A percentile compares a stretch with the other conserved stretches of the same genome.
Conservation (phyloP, 1,284 basidiomycete genomes). For the Erythrobasidium hasegawianum region DNA sequence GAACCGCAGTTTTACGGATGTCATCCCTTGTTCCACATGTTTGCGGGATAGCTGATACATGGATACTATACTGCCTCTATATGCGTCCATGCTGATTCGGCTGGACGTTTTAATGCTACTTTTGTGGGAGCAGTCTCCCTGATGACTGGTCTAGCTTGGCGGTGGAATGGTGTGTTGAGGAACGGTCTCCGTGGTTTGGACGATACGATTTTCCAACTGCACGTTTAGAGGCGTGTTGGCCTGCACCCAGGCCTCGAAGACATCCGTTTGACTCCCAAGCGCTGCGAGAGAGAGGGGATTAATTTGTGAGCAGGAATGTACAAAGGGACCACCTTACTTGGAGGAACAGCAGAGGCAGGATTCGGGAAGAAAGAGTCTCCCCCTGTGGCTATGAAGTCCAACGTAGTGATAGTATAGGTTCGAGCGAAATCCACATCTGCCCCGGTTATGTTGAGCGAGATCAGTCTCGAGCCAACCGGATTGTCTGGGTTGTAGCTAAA, state of each 20-base stretch:
- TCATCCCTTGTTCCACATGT: neutral
- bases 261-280: constrained; percentile 1
- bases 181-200: constrained; percentile 34
- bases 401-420: constrained; percentile 47
- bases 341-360: neutral
- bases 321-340: too few species aligned
- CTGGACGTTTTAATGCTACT: too few species aligned
- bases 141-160: neutral
- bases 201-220: constrained; percentile 37
- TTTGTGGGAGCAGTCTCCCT: too few species aligned
- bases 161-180: constrained; percentile 42
- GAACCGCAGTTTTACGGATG: too few species aligned
- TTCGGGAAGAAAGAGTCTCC: constrained; percentile 49
- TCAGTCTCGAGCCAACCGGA: constrained; percentile 46
- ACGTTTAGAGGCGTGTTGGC: constrained; percentile 36
- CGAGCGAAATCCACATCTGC: constrained; percentile 38
- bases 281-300: constrained; percentile 6
- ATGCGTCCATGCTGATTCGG: too few species aligned
- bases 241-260: constrained; percentile 16
- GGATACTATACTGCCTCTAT: too few species aligned
- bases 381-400: constrained; percentile 52
- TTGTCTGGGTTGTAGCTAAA: constrained; percentile 51
- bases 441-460: constrained; percentile 48
- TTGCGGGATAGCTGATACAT: too few species aligned
- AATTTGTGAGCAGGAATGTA: too few species aligned